Conservation (phyloP, 768 basidiomycete genomes). For the Mycena galopus region DNA sequence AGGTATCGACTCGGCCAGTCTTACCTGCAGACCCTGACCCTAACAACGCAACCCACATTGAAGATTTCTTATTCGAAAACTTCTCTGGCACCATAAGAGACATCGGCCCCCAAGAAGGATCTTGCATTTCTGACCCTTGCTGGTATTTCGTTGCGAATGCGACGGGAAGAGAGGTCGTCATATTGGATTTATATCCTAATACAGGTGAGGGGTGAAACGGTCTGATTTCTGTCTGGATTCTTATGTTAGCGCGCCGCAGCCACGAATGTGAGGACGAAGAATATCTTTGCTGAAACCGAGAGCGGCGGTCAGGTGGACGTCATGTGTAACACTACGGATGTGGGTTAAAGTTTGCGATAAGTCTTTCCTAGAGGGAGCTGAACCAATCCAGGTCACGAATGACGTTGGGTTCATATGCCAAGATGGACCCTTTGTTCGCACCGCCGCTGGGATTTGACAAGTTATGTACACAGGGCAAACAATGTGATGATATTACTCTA, state of each 20-base stretch:
- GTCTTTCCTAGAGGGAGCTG: conserved; percentile 19
- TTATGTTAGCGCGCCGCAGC: conserved; percentile 23
- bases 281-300: conserved; percentile 26
- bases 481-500: conserved; percentile 19
- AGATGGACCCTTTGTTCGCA: conserved; percentile 28
- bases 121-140: conserved; percentile 27
- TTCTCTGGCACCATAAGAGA: conserved; percentile 26
- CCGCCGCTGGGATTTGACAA: conserved; percentile 15
- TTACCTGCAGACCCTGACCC: conserved; percentile 26
- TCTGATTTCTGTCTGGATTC: conserved; percentile 16
- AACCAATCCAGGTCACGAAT: conserved; percentile 25
- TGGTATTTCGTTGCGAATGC: conserved; percentile 29
- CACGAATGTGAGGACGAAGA: conserved; percentile 26
- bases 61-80: conserved; percentile 27
- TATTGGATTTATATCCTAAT: conserved; percentile 25
- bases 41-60: conserved; percentile 25
- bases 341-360: conserved; percentile 16
- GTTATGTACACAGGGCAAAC: conserved; percentile 9
- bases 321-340: conserved; percentile 24
- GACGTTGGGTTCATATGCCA: conserved; percentile 29
- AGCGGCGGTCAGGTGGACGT: conserved; percentile 25
- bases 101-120: conserved; percentile 26
- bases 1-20: conserved; percentile 18
- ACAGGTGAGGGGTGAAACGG: conserved; percentile 22
- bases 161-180: conserved; percentile 29